phyloP scores from a whole-genome alignment of 352 stramenopile species.

The Pythium dissimile region DNA sequence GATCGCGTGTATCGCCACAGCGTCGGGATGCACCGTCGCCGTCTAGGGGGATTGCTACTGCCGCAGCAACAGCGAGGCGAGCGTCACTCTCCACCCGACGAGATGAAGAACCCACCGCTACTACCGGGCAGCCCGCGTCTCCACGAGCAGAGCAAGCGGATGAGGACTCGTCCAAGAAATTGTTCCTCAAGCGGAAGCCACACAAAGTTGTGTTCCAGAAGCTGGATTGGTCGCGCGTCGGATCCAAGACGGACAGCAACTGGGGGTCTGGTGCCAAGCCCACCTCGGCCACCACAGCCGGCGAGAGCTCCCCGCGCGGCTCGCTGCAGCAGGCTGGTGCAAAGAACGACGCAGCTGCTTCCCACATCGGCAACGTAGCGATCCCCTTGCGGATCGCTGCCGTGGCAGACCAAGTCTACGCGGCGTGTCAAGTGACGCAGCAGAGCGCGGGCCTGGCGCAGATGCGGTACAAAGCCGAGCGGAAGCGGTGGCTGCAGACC shows the following conservation, averaged over 20 bases:
- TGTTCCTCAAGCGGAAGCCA: slow-evolving; percentile 66
- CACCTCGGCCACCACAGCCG: background rate
- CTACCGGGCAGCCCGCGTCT: background rate
- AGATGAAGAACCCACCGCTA: background rate
- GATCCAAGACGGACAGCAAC: slow-evolving; percentile 55
- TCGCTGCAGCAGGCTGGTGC: background rate
- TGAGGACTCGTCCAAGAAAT: slow-evolving; percentile 10
- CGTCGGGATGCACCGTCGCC: background rate
- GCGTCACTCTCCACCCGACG: too few relatives aligned
- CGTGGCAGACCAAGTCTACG: slow-evolving; percentile 4
- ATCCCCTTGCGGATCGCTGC: background rate
- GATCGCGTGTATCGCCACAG: background rate
- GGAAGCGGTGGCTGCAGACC: slow-evolving; percentile 4
- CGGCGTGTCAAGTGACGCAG: slow-evolving; percentile 12
- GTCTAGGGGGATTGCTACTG: slow-evolving; percentile 7
- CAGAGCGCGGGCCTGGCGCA: slow-evolving; percentile 14
- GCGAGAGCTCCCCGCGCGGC: background rate
- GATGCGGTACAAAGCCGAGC: slow-evolving; percentile 20
- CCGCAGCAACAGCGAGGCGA: background rate
- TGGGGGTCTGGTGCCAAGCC: slow-evolving; percentile 12
- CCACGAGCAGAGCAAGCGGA: background rate
- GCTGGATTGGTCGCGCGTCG: slow-evolving; percentile 55
- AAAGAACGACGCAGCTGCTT: background rate
- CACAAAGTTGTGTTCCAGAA: slow-evolving; percentile 68
- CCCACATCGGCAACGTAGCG: background rate